Evolutionary conservation across 805 yeast genomes (phyloP).

Genomic region (Starmerella floris): DNA sequence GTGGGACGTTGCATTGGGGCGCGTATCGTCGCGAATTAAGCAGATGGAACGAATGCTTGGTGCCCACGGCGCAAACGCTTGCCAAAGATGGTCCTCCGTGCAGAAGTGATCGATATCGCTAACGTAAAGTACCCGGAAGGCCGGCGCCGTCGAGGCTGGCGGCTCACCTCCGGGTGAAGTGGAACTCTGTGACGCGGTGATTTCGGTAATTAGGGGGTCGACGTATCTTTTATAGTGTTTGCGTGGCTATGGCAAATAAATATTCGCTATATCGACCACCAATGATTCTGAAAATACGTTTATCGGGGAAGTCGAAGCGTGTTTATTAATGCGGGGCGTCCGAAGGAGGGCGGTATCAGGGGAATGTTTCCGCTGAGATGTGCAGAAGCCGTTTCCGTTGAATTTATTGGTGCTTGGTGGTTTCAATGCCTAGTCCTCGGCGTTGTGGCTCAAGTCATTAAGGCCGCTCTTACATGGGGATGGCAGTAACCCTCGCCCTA

Average conservation of each 20-base stretch:
- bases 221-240: no score
- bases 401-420: no score
- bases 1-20: slow-evolving; percentile 13
- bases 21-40: slow-evolving; percentile 16
- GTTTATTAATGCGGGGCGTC: no score
- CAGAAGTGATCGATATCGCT: slow-evolving; percentile 20
- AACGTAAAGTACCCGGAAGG: slow-evolving; percentile 17
- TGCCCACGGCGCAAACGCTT: slow-evolving; percentile 17
- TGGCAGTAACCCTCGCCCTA: no score
- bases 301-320: no score
- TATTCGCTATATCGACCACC: no score
- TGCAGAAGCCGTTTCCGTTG: no score
- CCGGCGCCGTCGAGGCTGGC: background rate
- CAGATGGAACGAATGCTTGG: slow-evolving; percentile 13
- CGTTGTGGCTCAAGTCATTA: no score
- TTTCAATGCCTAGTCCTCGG: background rate
- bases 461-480: background rate
- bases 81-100: slow-evolving; percentile 17
- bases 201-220: background rate
- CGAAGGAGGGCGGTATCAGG: no score
- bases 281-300: no score
- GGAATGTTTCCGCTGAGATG: no score
- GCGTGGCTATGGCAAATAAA: no score
- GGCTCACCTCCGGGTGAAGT: background rate
- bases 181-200: background rate